Conservation (phyloP, 768 basidiomycete genomes). For the Pisolithus microcarpus region DNA sequence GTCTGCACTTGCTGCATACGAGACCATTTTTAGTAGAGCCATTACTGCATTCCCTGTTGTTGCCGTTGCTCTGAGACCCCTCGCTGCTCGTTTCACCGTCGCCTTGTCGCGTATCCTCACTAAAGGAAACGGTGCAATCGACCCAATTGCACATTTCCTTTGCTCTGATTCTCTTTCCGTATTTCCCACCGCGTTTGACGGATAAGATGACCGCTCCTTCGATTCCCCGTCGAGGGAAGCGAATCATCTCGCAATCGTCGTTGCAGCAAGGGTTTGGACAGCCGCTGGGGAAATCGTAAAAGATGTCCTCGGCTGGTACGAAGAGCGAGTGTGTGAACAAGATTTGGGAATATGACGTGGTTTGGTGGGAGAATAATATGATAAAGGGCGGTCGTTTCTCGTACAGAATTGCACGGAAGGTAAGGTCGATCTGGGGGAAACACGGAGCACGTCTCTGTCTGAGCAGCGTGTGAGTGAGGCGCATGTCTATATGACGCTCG, state of each 20-base stretch:
- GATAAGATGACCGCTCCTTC: constrained; percentile 57
- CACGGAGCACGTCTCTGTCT: constrained; percentile 69
- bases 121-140: constrained; percentile 59
- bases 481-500: constrained; percentile 44
- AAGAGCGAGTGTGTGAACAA: constrained; percentile 67
- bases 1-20: constrained; percentile 69
- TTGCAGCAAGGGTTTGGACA: constrained; percentile 75
- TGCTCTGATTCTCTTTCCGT: constrained; percentile 41
- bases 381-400: constrained; percentile 74
- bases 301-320: constrained; percentile 66
- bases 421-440: constrained; percentile 77
- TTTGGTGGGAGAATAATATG: constrained; percentile 73
- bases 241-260: constrained; percentile 78
- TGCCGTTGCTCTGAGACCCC: constrained; percentile 39
- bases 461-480: constrained; percentile 57
- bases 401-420: constrained; percentile 65
- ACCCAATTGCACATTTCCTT: constrained; percentile 81
- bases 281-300: constrained; percentile 71
- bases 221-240: constrained; percentile 61
- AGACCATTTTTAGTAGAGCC: constrained; percentile 38
- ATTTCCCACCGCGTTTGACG: constrained; percentile 49
- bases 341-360: constrained; percentile 75
- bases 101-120: constrained; percentile 32
- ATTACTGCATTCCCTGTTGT: constrained; percentile 32
- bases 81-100: constrained; percentile 30